phyloP scores from a whole-genome alignment of 2,329 filamentous ascomycete species.

The Clonostachys sp. region DNA sequence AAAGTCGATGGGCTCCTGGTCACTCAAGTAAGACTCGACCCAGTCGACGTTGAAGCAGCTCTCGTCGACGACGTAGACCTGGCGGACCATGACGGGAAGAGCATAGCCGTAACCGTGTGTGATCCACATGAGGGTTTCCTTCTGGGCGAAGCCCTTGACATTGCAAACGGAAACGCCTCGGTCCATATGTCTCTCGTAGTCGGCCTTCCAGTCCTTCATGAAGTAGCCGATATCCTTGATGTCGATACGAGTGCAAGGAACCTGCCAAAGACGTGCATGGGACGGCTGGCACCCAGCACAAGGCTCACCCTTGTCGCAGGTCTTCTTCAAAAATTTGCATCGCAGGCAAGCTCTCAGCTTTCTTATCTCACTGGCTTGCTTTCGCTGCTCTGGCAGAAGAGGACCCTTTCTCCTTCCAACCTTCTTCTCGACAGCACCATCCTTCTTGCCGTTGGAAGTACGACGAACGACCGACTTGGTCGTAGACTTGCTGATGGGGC shows the following conservation, averaged over 20 bases:
- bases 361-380: constrained; percentile 94
- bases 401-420: constrained; percentile 87
- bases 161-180: constrained; percentile 89
- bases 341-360: constrained; percentile 90
- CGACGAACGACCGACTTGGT: constrained; percentile 81
- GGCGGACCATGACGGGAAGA: constrained; percentile 86
- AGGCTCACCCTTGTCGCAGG: constrained; percentile 94
- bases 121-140: constrained; percentile 76
- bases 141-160: constrained; percentile 76
- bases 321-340: constrained; percentile 99
- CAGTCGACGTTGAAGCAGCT: constrained; percentile 92
- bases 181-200: constrained; percentile 86
- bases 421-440: constrained; percentile 78
- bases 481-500: constrained; percentile 71
- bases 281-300: constrained; percentile 94
- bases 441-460: constrained; percentile 72
- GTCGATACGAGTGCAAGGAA: constrained; percentile 94
- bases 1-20: constrained; percentile 72
- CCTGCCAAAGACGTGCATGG: constrained; percentile 93
- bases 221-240: constrained; percentile 99
- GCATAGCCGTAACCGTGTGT: constrained; percentile 95
- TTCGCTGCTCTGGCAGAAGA: constrained; percentile 86
- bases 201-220: constrained; percentile 99
- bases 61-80: constrained; percentile 88
- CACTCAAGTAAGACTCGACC: constrained; percentile 71